A percentile compares a stretch with the other conserved stretches of the same genome.
These are phyloP conservation scores for Citeromyces siamensis DNA, from an alignment of 1,139 yeast species.

Conservation along the genomic window DNA sequence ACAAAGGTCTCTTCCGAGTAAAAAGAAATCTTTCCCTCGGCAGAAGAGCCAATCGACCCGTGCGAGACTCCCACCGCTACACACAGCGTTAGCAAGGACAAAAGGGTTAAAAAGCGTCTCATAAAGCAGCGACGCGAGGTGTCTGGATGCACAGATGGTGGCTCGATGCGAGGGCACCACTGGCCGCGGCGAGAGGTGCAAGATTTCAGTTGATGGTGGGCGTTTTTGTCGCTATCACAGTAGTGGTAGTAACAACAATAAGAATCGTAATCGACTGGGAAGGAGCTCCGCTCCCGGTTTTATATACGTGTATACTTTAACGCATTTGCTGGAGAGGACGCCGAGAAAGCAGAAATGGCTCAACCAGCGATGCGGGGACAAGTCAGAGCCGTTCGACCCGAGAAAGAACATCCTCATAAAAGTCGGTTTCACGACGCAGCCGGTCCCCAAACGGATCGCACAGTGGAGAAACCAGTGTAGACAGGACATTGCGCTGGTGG, in stretches of 20 bases:
- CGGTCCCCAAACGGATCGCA: slow-evolving; percentile 26
- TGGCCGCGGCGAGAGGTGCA: background rate
- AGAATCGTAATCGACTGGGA: too few species aligned
- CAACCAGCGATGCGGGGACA: slow-evolving; percentile 17
- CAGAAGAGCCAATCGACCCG: background rate
- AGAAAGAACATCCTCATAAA: slow-evolving; percentile 31
- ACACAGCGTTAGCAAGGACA: background rate
- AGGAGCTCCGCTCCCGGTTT: too few species aligned
- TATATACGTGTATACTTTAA: slow-evolving; percentile 41
- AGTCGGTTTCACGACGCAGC: slow-evolving; percentile 42
- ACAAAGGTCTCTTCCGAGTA: background rate
- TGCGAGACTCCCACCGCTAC: background rate
- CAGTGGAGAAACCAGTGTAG: slow-evolving; percentile 48
- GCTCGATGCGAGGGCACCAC: background rate
- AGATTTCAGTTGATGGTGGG: background rate
- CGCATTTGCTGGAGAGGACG: slow-evolving; percentile 21
- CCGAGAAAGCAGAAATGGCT: slow-evolving; percentile 20
- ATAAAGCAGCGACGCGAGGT: too few species aligned
- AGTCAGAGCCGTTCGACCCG: slow-evolving; percentile 22
- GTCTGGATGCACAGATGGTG: background rate
- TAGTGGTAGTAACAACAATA: too few species aligned
- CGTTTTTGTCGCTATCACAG: background rate
- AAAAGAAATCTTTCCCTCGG: too few species aligned
- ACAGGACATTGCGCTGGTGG: slow-evolving; percentile 27
- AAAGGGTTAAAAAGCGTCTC: background rate